Percentiles rank a stretch among this genome's conserved stretches.
These are phyloP conservation scores for Solanum megistacrolobum DNA, from an alignment of 257 asterid genomes.

Conservation along the genomic window DNA sequence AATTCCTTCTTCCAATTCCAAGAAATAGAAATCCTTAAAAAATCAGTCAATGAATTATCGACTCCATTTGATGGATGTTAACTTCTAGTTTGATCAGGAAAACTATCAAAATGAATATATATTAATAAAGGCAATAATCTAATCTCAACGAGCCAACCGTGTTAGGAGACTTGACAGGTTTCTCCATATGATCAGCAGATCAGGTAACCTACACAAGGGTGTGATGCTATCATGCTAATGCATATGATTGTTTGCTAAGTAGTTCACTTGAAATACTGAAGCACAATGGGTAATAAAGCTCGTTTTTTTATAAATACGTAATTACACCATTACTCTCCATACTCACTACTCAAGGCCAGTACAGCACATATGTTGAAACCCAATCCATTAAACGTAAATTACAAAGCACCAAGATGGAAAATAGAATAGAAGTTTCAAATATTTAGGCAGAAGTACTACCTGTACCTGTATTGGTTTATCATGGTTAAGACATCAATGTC, in stretches of 20 bases:
- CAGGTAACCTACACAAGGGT: background rate
- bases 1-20: background rate
- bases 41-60: background rate
- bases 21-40: background rate
- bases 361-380: background rate
- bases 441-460: background rate
- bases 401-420: background rate
- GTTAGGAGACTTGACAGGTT: background rate
- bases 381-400: background rate
- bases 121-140: background rate
- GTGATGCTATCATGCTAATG: background rate
- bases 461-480: background rate
- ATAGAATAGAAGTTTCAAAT: background rate
- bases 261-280: background rate
- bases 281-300: background rate
- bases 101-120: background rate
- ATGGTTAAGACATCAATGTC: background rate
- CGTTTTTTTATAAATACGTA: background rate
- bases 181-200: background rate
- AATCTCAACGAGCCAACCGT: too few relatives aligned
- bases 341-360: background rate
- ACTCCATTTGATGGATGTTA: background rate
- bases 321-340: background rate
- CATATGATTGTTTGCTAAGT: background rate
- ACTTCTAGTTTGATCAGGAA: background rate